Base-by-base conservation (phyloP, 306 rosid genomes). In the Dryas alaskensis region DNA sequence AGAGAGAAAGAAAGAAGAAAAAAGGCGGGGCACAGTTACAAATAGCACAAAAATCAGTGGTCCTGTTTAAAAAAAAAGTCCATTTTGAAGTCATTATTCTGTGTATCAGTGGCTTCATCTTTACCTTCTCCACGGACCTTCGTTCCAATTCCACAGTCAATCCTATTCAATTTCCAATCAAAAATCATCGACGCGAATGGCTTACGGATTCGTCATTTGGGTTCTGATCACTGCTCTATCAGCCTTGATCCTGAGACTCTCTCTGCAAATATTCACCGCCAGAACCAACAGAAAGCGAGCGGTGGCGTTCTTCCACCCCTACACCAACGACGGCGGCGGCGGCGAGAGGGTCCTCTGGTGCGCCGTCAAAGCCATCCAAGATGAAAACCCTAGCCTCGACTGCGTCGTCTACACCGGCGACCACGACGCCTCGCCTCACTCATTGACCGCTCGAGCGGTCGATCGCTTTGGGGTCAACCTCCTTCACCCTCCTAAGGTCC, bases 281-380 rank as follows among this genome's bases (percentile, higher is more conserved):
- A 79, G 92, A 45, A 50, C 78, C 53, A 86, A 44, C 76, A 84
- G 88, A 48, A 87, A 87, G 73, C 81, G 47, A 39, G 94, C 92
- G 27, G 80, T 94, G n/a, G 97, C 84, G 2, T 94, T 91, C 92
- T 92, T 94, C 86, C 97, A 94, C 66, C 99, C 97, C 4, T 94
- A 83, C 84, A 92, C 99, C 78, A 92, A 92, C 76, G 95, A 89
- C 45, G 97, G 96, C 8, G 97, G 95, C 50, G 99, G 97, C 10
- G 93, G 99, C 5, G 99, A 94, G 74, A 80, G 95, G 70, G 97
- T 94, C 10, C 81, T 94, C 5, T 94, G 99, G 99, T 92, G 97
- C 70, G 93, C 93, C 54, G 90, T 94, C 51, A 94, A 83, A 87
- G 93, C 89, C 59, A 57, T 92, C 70, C 96, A 94, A 69, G 97